Evolutionary conservation across 371 early-diverging fungal genomes (phyloP).

Genomic region (Syncephalastrum monosporum): DNA sequence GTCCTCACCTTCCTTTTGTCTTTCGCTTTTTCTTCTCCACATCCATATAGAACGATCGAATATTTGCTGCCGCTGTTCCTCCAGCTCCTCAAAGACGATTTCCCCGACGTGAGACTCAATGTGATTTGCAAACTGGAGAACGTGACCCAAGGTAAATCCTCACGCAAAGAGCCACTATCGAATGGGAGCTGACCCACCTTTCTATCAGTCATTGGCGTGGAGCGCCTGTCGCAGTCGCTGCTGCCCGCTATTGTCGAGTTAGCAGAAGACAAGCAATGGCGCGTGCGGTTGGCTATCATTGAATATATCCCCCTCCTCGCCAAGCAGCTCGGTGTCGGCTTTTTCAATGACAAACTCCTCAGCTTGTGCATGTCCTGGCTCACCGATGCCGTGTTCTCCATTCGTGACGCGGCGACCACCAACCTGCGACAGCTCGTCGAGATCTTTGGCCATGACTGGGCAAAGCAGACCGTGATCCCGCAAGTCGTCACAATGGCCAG

Average conservation of each 20-base stretch:
- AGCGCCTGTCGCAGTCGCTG: slow-evolving; percentile 93
- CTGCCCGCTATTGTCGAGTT: slow-evolving; percentile 97
- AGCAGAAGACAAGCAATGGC: slow-evolving; percentile 99
- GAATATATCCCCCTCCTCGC: slow-evolving; percentile 97
- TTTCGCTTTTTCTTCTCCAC: neutral
- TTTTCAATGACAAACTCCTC: slow-evolving; percentile 95
- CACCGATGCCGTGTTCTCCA: slow-evolving; percentile 93
- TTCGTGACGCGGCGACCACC: slow-evolving; percentile 94
- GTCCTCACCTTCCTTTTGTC: neutral
- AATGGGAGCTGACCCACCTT: too few relatives aligned
- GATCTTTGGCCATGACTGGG: slow-evolving; percentile 99
- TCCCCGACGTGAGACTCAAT: slow-evolving; percentile 95
- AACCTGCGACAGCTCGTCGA: slow-evolving; percentile 92
- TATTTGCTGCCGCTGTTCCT: slow-evolving; percentile 93
- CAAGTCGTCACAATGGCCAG: slow-evolving; percentile 88
- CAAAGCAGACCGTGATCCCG: slow-evolving; percentile 89
- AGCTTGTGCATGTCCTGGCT: slow-evolving; percentile 96
- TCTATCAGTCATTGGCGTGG: slow-evolving; percentile 89
- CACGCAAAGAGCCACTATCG: too few relatives aligned
- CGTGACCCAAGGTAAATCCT: slow-evolving; percentile 74
- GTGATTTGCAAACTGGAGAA: slow-evolving; percentile 95
- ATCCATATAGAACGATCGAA: slow-evolving; percentile 75
- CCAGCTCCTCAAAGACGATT: slow-evolving; percentile 94
- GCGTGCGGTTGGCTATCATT: slow-evolving; percentile 97
- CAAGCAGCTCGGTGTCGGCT: slow-evolving; percentile 89